Evolutionary conservation across 148 eudicot genomes (phyloP), one percentile per base, ranked within the genome.

Genomic region (Rhododendron williamsianum): DNA sequence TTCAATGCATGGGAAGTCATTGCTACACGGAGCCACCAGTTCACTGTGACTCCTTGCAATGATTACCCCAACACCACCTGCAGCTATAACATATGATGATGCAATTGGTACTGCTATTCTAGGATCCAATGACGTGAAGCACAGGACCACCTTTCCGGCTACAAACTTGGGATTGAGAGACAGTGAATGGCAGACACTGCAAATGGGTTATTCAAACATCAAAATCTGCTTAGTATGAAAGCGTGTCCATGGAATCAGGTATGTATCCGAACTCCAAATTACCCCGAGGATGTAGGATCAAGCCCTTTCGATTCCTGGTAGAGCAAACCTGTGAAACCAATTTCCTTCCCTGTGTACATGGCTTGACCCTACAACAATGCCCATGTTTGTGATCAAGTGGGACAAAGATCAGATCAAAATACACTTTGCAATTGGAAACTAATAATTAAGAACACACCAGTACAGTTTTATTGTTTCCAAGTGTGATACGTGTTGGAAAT

Each of bases 391-490:
- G 27, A 77, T 41, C 51, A 21, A 43, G 27, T 2, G 33, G 27
- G 30, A 2, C 80, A 21, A 23, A 21, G 15, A 77, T 6, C 27
- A 43, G 80, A 43, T 77, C 16, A 77, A 77, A 77, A 77, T 77
- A 77, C 30, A 77, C 0, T 23, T 77, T 9, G 15, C 30, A 43
- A 77, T 9, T 8, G 51, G 16, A 41, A 77, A 77, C 52, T 43
- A 23, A 30, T 9, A 77, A 77, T 21, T 43, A 23, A 12, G 35
- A 83, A 21, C 58, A 35, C 72, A 88, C 89, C 83, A 77, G 18
- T 58, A 88, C 35, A 23, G 85, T 85, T 27, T 77, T 73, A 36
- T 88, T 88, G 87, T 88, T 85, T 48, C 89, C 89, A 25, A 88
- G 85, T 77, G 87, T 85, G 71, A 88, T 82, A 16, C 4, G 74